phyloP scores from a whole-genome alignment of 257 asterid genomes.

The Solanum lignicaule region DNA sequence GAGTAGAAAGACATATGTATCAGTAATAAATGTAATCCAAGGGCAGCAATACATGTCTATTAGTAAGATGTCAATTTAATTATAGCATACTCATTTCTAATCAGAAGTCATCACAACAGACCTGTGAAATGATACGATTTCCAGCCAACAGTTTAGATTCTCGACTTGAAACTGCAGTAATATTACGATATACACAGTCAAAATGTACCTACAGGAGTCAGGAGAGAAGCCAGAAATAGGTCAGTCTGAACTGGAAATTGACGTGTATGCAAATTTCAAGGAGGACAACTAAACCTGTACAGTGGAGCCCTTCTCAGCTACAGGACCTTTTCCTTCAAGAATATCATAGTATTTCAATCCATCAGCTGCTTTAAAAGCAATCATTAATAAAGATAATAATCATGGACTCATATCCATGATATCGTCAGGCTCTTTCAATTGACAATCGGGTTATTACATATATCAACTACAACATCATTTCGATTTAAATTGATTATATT shows the following conservation, averaged over 20 bases:
- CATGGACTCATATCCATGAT: neutral
- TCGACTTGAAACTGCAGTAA: conserved; percentile 90
- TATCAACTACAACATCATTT: neutral
- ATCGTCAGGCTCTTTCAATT: neutral
- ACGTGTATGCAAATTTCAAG: neutral
- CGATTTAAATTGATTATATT: neutral
- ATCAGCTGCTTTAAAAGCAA: conserved; percentile 52
- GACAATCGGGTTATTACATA: neutral
- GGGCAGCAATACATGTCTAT: neutral
- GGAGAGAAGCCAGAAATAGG: conserved; percentile 5
- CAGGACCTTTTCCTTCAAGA: conserved; percentile 73
- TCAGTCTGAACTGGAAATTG: neutral
- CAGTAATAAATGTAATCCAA: conserved; percentile 8
- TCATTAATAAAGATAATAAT: neutral
- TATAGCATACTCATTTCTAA: neutral
- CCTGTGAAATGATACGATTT: conserved; percentile 89
- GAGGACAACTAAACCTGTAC: conserved; percentile 48
- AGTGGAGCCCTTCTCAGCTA: conserved; percentile 66
- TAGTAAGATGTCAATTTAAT: neutral
- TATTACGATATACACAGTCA: conserved; percentile 82
- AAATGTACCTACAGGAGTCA: conserved; percentile 58
- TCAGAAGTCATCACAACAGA: conserved; percentile 10
- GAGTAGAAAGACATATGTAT: conserved; percentile 10
- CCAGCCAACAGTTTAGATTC: conserved; percentile 96
- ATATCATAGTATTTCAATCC: conserved; percentile 83